Evolutionary conservation across 2,329 filamentous ascomycete genomes (phyloP).

Genomic region (Aotearoamyces nothofagi): DNA sequence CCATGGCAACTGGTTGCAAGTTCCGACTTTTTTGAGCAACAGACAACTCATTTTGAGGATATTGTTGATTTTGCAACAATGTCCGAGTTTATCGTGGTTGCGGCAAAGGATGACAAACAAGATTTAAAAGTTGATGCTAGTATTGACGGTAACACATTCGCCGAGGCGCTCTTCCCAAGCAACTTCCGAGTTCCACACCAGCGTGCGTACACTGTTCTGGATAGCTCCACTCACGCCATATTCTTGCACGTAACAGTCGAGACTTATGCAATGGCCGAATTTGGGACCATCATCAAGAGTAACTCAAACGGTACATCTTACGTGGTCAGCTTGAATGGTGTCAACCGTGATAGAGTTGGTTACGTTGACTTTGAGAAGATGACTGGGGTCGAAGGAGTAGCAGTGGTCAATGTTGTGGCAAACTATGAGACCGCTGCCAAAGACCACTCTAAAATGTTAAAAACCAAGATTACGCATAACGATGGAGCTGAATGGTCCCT

Average conservation of each 20-base stretch:
- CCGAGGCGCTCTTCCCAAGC: slow-evolving; percentile 69
- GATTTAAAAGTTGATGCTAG: slow-evolving; percentile 67
- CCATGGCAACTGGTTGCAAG: slow-evolving; percentile 60
- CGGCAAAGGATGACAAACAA: slow-evolving; percentile 48
- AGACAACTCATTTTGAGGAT: slow-evolving; percentile 46
- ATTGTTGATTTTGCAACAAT: slow-evolving; percentile 84
- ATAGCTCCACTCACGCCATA: slow-evolving; percentile 86
- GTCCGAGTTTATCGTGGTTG: slow-evolving; percentile 91
- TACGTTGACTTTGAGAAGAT: slow-evolving; percentile 97
- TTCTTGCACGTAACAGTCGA: slow-evolving; percentile 87
- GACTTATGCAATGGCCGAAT: slow-evolving; percentile 45
- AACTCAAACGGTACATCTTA: slow-evolving; percentile 98
- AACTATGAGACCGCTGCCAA: slow-evolving; percentile 47
- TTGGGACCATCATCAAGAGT: slow-evolving; percentile 87
- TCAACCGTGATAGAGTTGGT: slow-evolving; percentile 63
- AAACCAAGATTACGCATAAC: slow-evolving; percentile 90
- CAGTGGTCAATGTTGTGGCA: slow-evolving; percentile 69
- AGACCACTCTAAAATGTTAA: slow-evolving; percentile 61
- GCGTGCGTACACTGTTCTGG: slow-evolving; percentile 79
- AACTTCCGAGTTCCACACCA: slow-evolving; percentile 70
- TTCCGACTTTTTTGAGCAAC: slow-evolving; percentile 58
- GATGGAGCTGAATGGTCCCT: slow-evolving; percentile 81
- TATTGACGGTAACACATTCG: slow-evolving; percentile 71
- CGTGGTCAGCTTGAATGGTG: slow-evolving; percentile 63
- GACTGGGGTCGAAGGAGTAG: slow-evolving; percentile 78